These are phyloP conservation scores for Postia placenta DNA, from an alignment of 768 basidiomycete genomes.

Conservation along the genomic window DNA sequence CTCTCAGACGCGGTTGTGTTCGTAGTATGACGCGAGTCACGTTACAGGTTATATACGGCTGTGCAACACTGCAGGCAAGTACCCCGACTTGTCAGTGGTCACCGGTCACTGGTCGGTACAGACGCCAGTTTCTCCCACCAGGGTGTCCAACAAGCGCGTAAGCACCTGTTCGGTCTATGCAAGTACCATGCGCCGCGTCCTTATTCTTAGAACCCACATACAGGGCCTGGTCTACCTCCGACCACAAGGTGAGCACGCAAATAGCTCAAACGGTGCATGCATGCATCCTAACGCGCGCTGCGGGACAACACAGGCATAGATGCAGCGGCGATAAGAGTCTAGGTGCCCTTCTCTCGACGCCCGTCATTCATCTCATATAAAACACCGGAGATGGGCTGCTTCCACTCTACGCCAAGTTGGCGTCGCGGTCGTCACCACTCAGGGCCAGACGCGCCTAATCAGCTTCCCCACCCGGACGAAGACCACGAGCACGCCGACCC, in stretches of 20 bases:
- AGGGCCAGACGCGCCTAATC: not conserved
- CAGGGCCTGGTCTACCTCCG: no score
- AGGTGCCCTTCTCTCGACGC: not conserved
- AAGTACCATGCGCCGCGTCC: no score
- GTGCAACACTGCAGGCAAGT: no score
- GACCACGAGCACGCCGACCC: not conserved
- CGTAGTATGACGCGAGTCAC: no score
- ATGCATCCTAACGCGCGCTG: not conserved
- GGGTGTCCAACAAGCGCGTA: not conserved
- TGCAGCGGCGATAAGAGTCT: not conserved
- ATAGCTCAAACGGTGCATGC: not conserved
- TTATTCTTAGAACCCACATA: no score
- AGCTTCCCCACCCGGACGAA: not conserved
- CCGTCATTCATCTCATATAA: not conserved
- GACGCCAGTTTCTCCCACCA: not conserved
- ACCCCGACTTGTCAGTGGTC: no score
- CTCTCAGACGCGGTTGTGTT: no score
- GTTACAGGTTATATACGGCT: no score
- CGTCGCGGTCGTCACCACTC: not conserved
- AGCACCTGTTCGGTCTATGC: no score
- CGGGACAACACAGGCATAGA: not conserved
- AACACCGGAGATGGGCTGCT: not conserved
- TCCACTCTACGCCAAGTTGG: not conserved
- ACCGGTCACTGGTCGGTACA: no score
- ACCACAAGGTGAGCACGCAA: no score